Evolutionary conservation across 768 basidiomycete species (phyloP), one percentile per base, ranked within the genome.

Genomic region (Paxillus ammoniavirescens): DNA sequence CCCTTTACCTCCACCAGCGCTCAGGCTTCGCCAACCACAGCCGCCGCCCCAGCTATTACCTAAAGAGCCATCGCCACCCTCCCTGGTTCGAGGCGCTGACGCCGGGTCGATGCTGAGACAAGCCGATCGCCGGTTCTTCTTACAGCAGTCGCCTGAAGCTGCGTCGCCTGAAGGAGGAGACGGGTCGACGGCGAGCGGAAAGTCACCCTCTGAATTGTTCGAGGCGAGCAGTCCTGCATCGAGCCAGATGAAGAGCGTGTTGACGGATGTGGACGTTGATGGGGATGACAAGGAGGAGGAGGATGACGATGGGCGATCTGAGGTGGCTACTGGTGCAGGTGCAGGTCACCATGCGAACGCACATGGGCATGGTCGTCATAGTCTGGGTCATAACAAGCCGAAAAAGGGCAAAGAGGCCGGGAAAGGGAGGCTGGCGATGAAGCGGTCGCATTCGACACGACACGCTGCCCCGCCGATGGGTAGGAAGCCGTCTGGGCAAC

Each of bases 61-160:
- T 3, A 35, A 40, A n/a, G 49, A 56, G 26, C 36, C 45, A 5
- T 31, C 52, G 4, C 41, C 55, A 13, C 45, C 50, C 12, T 17
- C 36, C 4, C 47, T 59, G 43, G 50, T 52, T 44, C 56, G 61
- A 41, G 51, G 48, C 5, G 42, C 55, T 49, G 55, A 66, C 26
- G 38, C 31, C 10, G 71, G 68, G 46, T 67, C 65, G 18, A 65
- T 68, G 30, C 56, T 69, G n/a, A 73, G 73, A 54, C 64, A 62
- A 18, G 61, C 72, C 12, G 76, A 77, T 60, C 68, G 72, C 54
- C 69, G 72, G 8, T 78, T 77, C 63, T 78, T 79, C 68, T 61
- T 79, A 14, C 73, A 71, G 52, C 72, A 77, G 30, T 77, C 77
- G 8, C 77, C 77, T 15, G 75, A 72, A 4, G 61, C 65, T 37